These are phyloP conservation scores for Brassica cretica DNA, from an alignment of 345 rosid species.

Conservation along the genomic window DNA sequence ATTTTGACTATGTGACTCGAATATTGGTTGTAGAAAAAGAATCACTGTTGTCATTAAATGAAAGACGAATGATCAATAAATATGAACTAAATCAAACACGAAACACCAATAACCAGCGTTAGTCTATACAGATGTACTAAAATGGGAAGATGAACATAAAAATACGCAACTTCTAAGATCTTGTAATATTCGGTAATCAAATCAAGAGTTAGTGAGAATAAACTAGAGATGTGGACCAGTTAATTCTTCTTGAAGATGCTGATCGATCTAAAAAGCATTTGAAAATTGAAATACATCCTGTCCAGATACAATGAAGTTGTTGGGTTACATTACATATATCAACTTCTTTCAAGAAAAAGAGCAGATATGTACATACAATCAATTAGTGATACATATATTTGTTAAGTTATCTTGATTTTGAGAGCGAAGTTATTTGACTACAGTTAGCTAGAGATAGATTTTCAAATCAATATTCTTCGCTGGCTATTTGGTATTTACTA, in stretches of 20 bases:
- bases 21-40: slow-evolving; percentile 12
- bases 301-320: slow-evolving; percentile 36
- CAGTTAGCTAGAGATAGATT: no score
- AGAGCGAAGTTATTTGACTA: no score
- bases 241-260: slow-evolving; percentile 15
- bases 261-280: not conserved
- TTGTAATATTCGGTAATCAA: slow-evolving; percentile 22
- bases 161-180: not conserved
- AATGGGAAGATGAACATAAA: not conserved
- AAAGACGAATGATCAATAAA: not conserved
- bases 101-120: not conserved
- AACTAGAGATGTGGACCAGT: slow-evolving; percentile 27
- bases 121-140: not conserved
- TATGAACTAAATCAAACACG: not conserved
- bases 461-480: not conserved
- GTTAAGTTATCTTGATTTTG: no score
- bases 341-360: slow-evolving; percentile 18
- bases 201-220: slow-evolving; percentile 26
- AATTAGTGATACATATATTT: not conserved
- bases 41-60: not conserved
- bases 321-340: slow-evolving; percentile 27
- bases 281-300: slow-evolving; percentile 5
- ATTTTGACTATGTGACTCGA: not conserved
- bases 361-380: slow-evolving; percentile 16
- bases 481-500: not conserved